Base-by-base conservation (phyloP, 2,329 filamentous ascomycete genomes). In the Penicillium sp. region DNA sequence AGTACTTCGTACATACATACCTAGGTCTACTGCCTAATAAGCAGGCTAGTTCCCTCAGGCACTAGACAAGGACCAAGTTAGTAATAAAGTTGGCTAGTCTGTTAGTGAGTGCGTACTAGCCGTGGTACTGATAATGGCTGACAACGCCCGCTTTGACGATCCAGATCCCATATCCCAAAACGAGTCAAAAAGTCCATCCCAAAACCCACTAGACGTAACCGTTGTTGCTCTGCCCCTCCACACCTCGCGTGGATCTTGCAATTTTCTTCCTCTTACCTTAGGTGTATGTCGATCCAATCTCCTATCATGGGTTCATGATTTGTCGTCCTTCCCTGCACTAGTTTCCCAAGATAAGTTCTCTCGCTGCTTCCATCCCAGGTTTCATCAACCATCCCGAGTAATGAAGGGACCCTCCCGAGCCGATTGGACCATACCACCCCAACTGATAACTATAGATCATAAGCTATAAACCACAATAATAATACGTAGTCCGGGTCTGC, bases 141-240 rank as follows among this genome's bases (percentile, higher is more conserved):
- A 40, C 43, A 28, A 28, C 53, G 46, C 35, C 35, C 53, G 42
- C 53, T 56, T 56, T 50, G 53, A 50, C 52, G 56, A 63, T 60
- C 48, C 60, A 56, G 53, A 56, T 56, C 47, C 38, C 35, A 55
- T 42, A 62, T 62, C 61, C 67, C 66, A 61, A 69, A 68, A 67
- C 53, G 51, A 64, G 67, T 68, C 64, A 69, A 68, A 65, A 69
- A 55, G 59, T 68, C 67, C 65, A 64, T 64, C 46, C 49, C 20
- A 52, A 47, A 51, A 47, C 20, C 49, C 49, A 43, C 50, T 54
- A 24, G 43, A 45, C 49, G 43, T 20, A 53, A 46, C 45, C 20
- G 30, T 28, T 56, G 55, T 47, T 38, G 52, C 58, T 55, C 47
- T 57, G 48, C 47, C 59, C 59, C 58, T 62, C 59, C 58, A 61